A percentile compares a stretch with the other conserved stretches of the same genome.
These are phyloP conservation scores for Candolleomyces aberdarensis DNA, from an alignment of 768 basidiomycete genomes.

Conservation along the genomic window DNA sequence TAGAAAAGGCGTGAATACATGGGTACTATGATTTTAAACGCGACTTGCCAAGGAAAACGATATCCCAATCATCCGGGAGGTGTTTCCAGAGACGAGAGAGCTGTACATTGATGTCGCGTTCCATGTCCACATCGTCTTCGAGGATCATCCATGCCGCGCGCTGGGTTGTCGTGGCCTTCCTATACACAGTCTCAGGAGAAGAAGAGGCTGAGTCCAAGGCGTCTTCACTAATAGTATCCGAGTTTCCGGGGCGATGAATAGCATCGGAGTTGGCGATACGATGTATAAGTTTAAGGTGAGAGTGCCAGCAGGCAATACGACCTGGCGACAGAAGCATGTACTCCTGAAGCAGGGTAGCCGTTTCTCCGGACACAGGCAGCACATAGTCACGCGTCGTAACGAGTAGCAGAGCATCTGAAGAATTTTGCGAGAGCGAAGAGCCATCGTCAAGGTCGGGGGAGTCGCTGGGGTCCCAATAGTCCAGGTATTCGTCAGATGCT, in stretches of 20 bases:
- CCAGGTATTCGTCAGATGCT: conserved; percentile 18
- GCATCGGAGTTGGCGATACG: conserved; percentile 28
- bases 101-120: conserved; percentile 50
- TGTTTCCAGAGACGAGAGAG: conserved; percentile 43
- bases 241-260: no score
- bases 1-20: conserved; percentile 21
- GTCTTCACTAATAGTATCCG: no score
- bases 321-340: conserved; percentile 53
- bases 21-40: no score
- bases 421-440: not conserved
- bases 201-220: no score
- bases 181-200: not conserved
- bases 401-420: not conserved
- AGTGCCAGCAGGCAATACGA: conserved; percentile 71
- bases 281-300: conserved; percentile 55
- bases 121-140: conserved; percentile 82
- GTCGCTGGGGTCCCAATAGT: conserved; percentile 22
- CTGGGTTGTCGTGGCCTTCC: conserved; percentile 18
- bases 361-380: not conserved
- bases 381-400: not conserved
- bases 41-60: conserved; percentile 63
- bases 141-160: conserved; percentile 40
- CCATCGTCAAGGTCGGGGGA: conserved; percentile 7
- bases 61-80: conserved; percentile 66
- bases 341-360: conserved; percentile 28